Evolutionary conservation across 305 asterid species (phyloP).

Genomic region (Euphrasia arctica): DNA sequence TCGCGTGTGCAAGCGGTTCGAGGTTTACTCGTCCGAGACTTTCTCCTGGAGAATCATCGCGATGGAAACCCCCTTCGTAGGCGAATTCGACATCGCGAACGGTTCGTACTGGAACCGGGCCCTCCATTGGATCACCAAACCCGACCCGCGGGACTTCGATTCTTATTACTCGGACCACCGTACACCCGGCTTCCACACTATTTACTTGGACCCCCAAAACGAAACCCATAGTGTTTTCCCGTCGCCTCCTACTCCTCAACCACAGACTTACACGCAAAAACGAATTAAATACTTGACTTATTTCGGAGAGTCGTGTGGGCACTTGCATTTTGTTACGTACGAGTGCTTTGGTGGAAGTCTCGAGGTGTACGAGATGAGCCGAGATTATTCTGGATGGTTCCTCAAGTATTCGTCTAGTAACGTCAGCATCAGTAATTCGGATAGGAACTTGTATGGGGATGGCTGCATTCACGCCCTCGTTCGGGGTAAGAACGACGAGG

Average conservation of each 20-base stretch:
- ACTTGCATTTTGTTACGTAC: conserved; percentile 30
- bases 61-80: too few species aligned
- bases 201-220: too few species aligned
- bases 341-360: not conserved
- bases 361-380: conserved; percentile 33
- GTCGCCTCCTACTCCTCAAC: conserved; percentile 12
- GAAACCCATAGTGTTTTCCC: not conserved
- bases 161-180: too few species aligned
- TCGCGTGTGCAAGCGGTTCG: not conserved
- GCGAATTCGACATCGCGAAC: not conserved
- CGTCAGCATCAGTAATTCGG: too few species aligned
- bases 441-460: too few species aligned
- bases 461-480: not conserved
- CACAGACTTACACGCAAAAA: too few species aligned
- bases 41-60: conserved; percentile 25
- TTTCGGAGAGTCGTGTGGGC: conserved; percentile 37
- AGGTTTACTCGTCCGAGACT: conserved; percentile 37
- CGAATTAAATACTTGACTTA: conserved; percentile 17
- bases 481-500: not conserved
- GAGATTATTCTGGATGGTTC: conserved; percentile 35
- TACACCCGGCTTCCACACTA: too few species aligned
- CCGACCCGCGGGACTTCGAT: too few species aligned
- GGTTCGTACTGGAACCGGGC: conserved; percentile 43
- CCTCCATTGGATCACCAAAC: conserved; percentile 33
- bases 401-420: not conserved